Evolutionary conservation across 2,329 filamentous ascomycete genomes (phyloP).

Genomic region (Penicillium brevicompactum): DNA sequence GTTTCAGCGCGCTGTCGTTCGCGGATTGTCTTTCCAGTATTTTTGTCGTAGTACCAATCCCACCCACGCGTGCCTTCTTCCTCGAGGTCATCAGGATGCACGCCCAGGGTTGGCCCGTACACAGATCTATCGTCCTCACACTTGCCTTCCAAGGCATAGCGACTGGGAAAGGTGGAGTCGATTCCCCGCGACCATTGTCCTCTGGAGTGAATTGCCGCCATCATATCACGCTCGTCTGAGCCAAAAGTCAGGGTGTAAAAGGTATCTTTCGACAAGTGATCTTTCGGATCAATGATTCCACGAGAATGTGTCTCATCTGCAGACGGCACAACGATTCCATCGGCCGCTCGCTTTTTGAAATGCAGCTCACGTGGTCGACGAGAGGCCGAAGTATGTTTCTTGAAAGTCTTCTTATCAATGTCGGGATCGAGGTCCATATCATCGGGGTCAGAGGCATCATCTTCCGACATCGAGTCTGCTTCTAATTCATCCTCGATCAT

Average conservation of each 20-base stretch:
- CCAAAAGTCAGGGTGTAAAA: conserved; percentile 56
- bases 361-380: conserved; percentile 3
- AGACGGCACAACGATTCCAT: conserved; percentile 21
- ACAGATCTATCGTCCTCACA: conserved; percentile 35
- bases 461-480: conserved; percentile 23
- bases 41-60: conserved; percentile 56
- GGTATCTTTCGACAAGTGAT: conserved; percentile 45
- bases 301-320: conserved; percentile 37
- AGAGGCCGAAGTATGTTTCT: conserved; percentile 6
- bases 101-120: conserved; percentile 48
- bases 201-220: conserved; percentile 49
- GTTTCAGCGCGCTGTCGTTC: conserved; percentile 42
- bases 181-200: conserved; percentile 51
- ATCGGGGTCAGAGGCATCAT: conserved; percentile 19
- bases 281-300: conserved; percentile 38
- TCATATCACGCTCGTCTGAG: conserved; percentile 51
- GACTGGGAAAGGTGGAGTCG: conserved; percentile 55
- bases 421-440: conserved; percentile 16
- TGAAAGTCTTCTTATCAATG: neutral
- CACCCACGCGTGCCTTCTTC: conserved; percentile 51
- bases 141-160: conserved; percentile 37
- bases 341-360: conserved; percentile 18
- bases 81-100: conserved; percentile 42
- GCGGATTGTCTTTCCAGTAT: conserved; percentile 45
- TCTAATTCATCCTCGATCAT: conserved; percentile 13